Percentiles rank a stretch among this genome's conserved stretches.
phyloP scores from a whole-genome alignment of 2,329 filamentous ascomycete genomes.

The Monilinia laxa region DNA sequence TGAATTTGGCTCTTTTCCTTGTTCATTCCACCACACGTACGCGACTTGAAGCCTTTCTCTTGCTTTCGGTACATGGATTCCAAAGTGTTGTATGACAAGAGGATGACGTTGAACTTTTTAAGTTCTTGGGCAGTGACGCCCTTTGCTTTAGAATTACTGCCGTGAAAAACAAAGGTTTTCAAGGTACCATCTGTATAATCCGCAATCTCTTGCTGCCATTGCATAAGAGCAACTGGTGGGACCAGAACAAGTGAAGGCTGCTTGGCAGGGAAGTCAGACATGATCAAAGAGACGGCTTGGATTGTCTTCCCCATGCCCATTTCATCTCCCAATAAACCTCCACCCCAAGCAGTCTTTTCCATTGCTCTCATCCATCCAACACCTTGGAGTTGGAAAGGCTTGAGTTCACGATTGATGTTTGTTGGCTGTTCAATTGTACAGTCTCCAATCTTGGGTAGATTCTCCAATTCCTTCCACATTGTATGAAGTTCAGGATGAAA shows the following conservation, averaged over 20 bases:
- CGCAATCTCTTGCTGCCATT: constrained; percentile 83
- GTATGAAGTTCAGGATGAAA: constrained; percentile 76
- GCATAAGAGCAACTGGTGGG: constrained; percentile 91
- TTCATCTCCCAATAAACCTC: constrained; percentile 90
- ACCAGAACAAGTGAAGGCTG: constrained; percentile 84
- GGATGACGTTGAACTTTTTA: constrained; percentile 84
- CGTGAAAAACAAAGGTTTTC: constrained; percentile 88
- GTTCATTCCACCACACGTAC: constrained; percentile 69
- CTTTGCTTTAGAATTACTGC: constrained; percentile 81
- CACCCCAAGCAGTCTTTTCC: constrained; percentile 81
- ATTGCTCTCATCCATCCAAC: constrained; percentile 92
- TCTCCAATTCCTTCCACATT: constrained; percentile 80
- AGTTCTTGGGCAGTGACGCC: constrained; percentile 71
- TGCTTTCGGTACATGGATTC: constrained; percentile 93
- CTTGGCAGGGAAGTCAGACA: constrained; percentile 90
- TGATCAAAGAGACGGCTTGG: constrained; percentile 94
- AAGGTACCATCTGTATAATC: constrained; percentile 83
- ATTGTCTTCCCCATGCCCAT: constrained; percentile 99
- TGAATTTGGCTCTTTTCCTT: constrained; percentile 83
- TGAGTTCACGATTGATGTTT: constrained; percentile 78
- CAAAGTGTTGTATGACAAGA: constrained; percentile 92
- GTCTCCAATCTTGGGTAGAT: constrained; percentile 63
- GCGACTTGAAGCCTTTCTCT: constrained; percentile 82
- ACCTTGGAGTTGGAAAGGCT: constrained; percentile 91
- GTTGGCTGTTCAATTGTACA: constrained; percentile 68